Base-by-base conservation (phyloP, 345 rosid genomes). In the Salix viminalis region DNA sequence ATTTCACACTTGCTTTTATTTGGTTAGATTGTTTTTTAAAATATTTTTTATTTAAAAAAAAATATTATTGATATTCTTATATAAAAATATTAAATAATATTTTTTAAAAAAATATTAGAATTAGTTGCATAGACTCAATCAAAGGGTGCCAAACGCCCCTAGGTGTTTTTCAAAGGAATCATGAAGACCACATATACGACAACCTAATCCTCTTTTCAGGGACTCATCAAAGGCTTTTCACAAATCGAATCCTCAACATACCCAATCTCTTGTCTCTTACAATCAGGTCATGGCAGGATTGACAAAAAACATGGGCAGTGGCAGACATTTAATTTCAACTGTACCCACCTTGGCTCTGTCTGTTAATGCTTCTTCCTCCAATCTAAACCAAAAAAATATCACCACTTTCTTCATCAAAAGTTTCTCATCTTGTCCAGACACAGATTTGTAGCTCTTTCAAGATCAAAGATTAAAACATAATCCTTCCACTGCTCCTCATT, bases 251-350 rank as follows among this genome's bases (percentile, higher is more conserved):
- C 71, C 18, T 52, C 52, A 13, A 71, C 42, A 50, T 39, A 65
- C 26, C 66, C 71, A 46, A 62, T 30, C 65, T 28, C 42, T 18
- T 69, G 68, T 76, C 75, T 71, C 64, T 34, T 70, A 46, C 79
- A 46, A 77, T 44, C 32, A 62, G 30, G 34, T 24, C 69, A 70
- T 37, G 60, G 24, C 48, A 39, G 4, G 4, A 52, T 21, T 39
- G 75, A 24, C 32, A n/a, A 14, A 65, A 30, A 30, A 64, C 19
- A 37, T 34, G 48, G 60, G 48, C 61, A 74, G 39, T 46, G 65
- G 41, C 76, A 39, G 72, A 70, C 80, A 72, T 71, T 56, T 50
- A 61, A 77, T 77, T 72, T 24, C 80, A 65, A 71, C 72, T 54
- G 75, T 46, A 18, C 34, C 58, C 39, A n/a, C 54, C 66, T 66